Base-by-base conservation (phyloP, 2,329 filamentous ascomycete genomes). In the Nigrospora osmanthi region DNA sequence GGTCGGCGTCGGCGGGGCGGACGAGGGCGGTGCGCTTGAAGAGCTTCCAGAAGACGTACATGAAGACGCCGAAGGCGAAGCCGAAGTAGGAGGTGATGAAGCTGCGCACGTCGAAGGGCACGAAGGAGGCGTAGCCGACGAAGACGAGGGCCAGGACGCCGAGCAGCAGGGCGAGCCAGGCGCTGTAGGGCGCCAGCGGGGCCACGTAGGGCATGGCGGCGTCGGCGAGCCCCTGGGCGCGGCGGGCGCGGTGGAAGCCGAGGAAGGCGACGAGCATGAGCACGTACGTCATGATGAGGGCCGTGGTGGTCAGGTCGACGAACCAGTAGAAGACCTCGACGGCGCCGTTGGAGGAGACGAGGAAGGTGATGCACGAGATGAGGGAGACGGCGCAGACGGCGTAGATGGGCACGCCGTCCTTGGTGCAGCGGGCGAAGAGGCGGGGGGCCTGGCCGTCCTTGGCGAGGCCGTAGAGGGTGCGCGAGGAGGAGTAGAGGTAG, bases 11-110 rank as follows among this genome's bases (percentile, higher is more conserved):
- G 16, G 72, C 63, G 1, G 78, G 68, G 39, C 66, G 68, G 42
- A 74, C 62, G 48, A 75, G 70, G 51, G 73, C 79, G 0, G 82
- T 85, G 56, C 70, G 72, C 60, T 83, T 78, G 52, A 77, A 46
- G 2, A 85, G 10, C 63, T 89, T 89, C 78, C 82, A 88, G 6
- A 71, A 73, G 3, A 83, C 28, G 55, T 78, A 89, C 11, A 89
- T 65, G 6, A 69, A 39, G 34, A 72, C 54, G 43, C 73, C 75
- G 52, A 76, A 77, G 5, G 70, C 68, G 30, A 78, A 61, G 10
- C 67, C 72, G 53, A 79, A 76, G 58, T 80, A 80, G 14, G 65
- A 66, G 2, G 75, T 73, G 42, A 80, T 52, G 57, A 79, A 79
- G 37, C 66, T 65, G 11, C 70, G 63, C 0, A 66, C 62, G 35